Evolutionary conservation across 768 basidiomycete genomes (phyloP).

Genomic region (Suillus occidentalis): DNA sequence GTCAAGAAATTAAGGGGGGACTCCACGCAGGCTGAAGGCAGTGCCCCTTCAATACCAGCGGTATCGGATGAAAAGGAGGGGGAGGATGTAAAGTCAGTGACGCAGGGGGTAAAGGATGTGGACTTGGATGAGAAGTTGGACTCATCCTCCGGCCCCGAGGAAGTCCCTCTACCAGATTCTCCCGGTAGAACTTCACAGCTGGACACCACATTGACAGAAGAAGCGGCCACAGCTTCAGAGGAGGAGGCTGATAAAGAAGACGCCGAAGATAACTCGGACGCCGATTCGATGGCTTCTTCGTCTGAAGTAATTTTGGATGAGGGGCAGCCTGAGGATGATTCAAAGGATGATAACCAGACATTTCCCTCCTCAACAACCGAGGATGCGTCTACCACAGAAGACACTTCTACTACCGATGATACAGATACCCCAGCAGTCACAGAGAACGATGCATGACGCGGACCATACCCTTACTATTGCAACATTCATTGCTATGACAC

Average conservation of each 20-base stretch:
- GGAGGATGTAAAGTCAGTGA: conserved; percentile 69
- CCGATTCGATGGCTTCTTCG: conserved; percentile 28
- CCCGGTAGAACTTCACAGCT: conserved; percentile 27
- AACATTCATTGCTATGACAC: background rate
- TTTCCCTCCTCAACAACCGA: conserved; percentile 8
- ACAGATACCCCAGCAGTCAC: conserved; percentile 8
- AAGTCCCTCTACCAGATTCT: conserved; percentile 40
- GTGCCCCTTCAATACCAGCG: conserved; percentile 23
- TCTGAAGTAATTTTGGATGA: conserved; percentile 8
- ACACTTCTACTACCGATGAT: conserved; percentile 12
- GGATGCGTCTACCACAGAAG: conserved; percentile 8
- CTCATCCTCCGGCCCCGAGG: conserved; percentile 28
- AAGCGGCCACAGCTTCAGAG: conserved; percentile 1
- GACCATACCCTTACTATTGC: background rate
- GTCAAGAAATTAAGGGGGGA: conserved; percentile 45
- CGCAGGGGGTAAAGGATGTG: conserved; percentile 67
- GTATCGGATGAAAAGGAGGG: conserved; percentile 30
- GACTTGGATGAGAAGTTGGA: conserved; percentile 48
- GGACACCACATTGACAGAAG: conserved; percentile 14
- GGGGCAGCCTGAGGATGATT: conserved; percentile 7
- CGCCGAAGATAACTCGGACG: conserved; percentile 8
- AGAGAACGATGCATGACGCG: conserved; percentile 1
- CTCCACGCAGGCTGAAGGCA: conserved; percentile 32
- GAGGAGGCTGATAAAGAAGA: conserved; percentile 17
- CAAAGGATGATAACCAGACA: conserved; percentile 7